These are phyloP conservation scores for Cyphellophora attinorum DNA, from an alignment of 2,329 filamentous ascomycete species.

Conservation along the genomic window DNA sequence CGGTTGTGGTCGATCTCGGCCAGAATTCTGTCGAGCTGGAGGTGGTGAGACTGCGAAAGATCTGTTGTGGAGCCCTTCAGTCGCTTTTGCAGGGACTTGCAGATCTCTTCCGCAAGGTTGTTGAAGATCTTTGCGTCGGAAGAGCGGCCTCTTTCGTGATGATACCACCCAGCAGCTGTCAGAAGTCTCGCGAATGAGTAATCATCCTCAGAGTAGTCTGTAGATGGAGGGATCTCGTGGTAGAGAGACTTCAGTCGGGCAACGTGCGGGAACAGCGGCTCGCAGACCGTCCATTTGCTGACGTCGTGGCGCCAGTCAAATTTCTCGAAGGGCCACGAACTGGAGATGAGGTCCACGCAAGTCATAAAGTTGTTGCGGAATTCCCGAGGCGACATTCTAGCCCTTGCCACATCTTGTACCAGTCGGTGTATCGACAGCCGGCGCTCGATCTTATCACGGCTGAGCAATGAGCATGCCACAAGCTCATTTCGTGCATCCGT, in stretches of 20 bases:
- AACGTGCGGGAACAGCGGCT: conserved; percentile 3
- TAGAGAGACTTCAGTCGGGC: conserved; percentile 1
- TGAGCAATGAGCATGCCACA: too few relatives aligned
- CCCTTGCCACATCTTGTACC: conserved; percentile 3
- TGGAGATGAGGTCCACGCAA: conserved; percentile 1
- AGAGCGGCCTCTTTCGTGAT: conserved; percentile 3
- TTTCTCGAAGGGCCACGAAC: conserved; percentile 2
- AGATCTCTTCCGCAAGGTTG: conserved; percentile 3
- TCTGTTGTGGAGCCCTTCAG: background rate
- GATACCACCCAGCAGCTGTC: conserved; percentile 2
- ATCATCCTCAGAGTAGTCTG: background rate
- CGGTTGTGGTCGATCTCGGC: conserved; percentile 3
- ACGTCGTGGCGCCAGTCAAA: conserved; percentile 2
- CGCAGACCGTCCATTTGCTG: conserved; percentile 1
- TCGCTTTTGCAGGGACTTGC: conserved; percentile 2
- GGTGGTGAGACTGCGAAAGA: background rate
- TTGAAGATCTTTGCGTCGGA: conserved; percentile 1
- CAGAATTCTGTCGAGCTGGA: background rate
- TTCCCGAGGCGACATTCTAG: conserved; percentile 1
- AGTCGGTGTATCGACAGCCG: conserved; percentile 5
- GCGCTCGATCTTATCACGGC: too few relatives aligned
- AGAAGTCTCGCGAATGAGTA: conserved; percentile 3
- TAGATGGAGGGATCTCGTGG: conserved; percentile 1
- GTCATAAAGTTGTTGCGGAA: background rate
- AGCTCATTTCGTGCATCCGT: too few relatives aligned